These are phyloP conservation scores for Puccinia sorghi DNA, from an alignment of 1,284 basidiomycete species.

Conservation along the genomic window DNA sequence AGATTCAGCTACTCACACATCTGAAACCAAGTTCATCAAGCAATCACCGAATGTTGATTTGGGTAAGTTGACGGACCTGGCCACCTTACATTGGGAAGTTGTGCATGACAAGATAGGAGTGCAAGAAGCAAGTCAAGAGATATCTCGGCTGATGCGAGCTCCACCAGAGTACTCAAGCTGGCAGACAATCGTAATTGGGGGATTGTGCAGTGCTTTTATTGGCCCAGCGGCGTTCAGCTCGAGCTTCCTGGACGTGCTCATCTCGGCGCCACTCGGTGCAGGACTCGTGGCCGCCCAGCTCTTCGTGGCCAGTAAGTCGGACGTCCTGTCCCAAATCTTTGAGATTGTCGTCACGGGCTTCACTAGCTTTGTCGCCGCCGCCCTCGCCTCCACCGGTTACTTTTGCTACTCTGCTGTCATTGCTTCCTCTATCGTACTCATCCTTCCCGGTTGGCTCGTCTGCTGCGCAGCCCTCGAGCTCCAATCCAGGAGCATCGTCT, in stretches of 20 bases:
- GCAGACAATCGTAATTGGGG: conserved; percentile 74
- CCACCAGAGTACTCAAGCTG: conserved; percentile 64
- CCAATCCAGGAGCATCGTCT: conserved; percentile 64
- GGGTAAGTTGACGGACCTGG: conserved; percentile 70
- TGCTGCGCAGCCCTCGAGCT: conserved; percentile 78
- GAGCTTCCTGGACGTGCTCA: conserved; percentile 75
- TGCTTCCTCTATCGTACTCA: conserved; percentile 79
- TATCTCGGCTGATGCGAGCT: conserved; percentile 75
- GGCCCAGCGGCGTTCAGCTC: conserved; percentile 68
- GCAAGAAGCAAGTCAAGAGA: conserved; percentile 70
- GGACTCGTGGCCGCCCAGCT: conserved; percentile 75
- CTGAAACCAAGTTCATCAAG: conserved; percentile 69
- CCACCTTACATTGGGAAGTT: conserved; percentile 82
- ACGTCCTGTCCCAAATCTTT: conserved; percentile 81
- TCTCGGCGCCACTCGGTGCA: conserved; percentile 75
- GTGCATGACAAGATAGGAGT: conserved; percentile 84
- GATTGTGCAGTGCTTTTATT: conserved; percentile 77
- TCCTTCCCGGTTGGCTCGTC: conserved; percentile 72
- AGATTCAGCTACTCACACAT: conserved; percentile 78
- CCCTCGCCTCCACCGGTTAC: conserved; percentile 68
- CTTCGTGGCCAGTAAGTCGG: conserved; percentile 69
- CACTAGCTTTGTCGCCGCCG: conserved; percentile 76
- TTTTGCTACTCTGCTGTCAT: conserved; percentile 86
- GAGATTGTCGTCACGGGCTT: conserved; percentile 81
- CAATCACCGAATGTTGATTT: conserved; percentile 74